Base-by-base conservation (phyloP, 2,329 filamentous ascomycete species). In the Chaetothyriales sp. region DNA sequence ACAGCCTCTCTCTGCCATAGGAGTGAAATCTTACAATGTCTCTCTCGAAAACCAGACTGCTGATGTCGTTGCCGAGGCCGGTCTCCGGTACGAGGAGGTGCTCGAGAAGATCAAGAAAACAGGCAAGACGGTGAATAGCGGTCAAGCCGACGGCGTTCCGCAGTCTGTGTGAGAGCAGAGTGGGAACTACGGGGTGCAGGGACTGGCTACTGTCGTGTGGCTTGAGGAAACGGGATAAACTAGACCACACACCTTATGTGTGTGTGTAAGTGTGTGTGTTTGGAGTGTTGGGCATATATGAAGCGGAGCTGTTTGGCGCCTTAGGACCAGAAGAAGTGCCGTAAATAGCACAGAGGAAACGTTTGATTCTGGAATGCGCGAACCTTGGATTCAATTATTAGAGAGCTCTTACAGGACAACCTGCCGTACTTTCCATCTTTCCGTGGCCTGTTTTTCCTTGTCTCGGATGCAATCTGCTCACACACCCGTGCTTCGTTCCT, bases 71-170 rank as follows among this genome's bases (percentile, higher is more conserved):
- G 81, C 89, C 58, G 78, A 82, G 59, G 74, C 80, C 3, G 74
- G 70, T 51, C 76, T 94, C 57, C 74, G 78, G 53, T 95, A 90
- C 73, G 81, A 87, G 59, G 86, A 81, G 47, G 86, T 95, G 54
- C 80, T 94, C 55, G 77, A 78, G 66, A 94, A 86, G 68, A 95
- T 95, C 69, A 82, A 85, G 77, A 95, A 95, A 81, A 95, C 89
- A 10, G 89, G 89, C 64, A 95, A 95, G 80, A 85, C 84, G 65
- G 82, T 95, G 66, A 94, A 85, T 70, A 81, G 77, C 25, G 72
- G 69, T 22, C 68, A 72, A 62, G 70, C 67, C 1, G 70, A 74
- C 63, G 72, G 71, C 0, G 58, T 65, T 48, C 51, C 58, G 15
- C 67, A 62, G 65, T 54, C 53, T 48, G 65, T 73, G 10, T 61